Evolutionary conservation across 2,329 filamentous ascomycete species (phyloP).

Genomic region (Epichloe uncinata): DNA sequence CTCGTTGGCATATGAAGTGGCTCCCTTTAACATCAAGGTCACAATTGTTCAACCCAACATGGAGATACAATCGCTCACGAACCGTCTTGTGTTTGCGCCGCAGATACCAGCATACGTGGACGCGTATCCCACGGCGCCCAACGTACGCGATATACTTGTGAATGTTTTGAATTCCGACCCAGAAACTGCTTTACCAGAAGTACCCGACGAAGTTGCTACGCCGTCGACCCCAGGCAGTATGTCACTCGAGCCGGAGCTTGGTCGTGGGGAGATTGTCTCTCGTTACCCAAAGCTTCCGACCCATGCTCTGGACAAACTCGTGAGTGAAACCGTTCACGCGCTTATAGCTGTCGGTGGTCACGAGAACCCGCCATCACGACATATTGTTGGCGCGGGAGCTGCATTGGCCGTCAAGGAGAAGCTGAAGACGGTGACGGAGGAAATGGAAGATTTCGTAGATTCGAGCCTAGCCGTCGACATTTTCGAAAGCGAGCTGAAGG

Average conservation of each 20-base stretch:
- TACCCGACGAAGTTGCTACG: conserved; percentile 15
- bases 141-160: conserved; percentile 69
- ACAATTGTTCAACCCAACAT: conserved; percentile 93
- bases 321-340: conserved; percentile 82
- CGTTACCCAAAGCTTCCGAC: conserved; percentile 63
- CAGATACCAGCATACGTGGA: conserved; percentile 44
- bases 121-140: conserved; percentile 47
- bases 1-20: conserved; percentile 87
- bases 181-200: conserved; percentile 36
- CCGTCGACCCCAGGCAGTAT: conserved; percentile 19
- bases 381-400: conserved; percentile 87
- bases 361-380: conserved; percentile 85
- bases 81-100: conserved; percentile 74
- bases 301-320: conserved; percentile 56
- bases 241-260: conserved; percentile 20
- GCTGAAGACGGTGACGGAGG: conserved; percentile 88
- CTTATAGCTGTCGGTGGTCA: conserved; percentile 87
- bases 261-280: conserved; percentile 37
- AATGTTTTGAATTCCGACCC: conserved; percentile 67
- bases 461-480: conserved; percentile 78
- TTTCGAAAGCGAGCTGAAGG: conserved; percentile 41
- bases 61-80: conserved; percentile 78
- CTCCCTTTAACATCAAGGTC: conserved; percentile 92
- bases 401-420: conserved; percentile 87
- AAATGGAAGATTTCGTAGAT: conserved; percentile 91